phyloP scores from a whole-genome alignment of 192 early-diverging fungal genomes.

The Coemansia sp. region DNA sequence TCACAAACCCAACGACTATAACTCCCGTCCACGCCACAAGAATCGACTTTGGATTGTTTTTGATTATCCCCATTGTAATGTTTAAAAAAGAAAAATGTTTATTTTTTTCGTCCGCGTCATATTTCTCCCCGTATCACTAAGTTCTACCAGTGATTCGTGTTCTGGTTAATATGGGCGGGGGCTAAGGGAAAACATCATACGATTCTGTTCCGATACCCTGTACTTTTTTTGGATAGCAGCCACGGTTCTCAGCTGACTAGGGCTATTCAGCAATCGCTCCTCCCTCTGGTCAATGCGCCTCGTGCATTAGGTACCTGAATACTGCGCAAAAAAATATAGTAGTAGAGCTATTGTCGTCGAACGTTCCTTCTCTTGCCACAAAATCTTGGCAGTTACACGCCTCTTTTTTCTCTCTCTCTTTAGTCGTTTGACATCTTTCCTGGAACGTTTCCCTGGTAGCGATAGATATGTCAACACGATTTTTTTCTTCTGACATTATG shows the following conservation, averaged over 20 bases:
- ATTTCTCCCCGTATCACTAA: background rate
- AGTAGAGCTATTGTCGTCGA: background rate
- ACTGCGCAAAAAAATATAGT: background rate
- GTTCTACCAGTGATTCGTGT: background rate
- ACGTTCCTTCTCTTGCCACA: background rate
- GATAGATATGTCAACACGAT: no score
- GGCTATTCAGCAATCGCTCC: background rate
- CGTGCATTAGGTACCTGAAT: background rate
- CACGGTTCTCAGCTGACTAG: background rate
- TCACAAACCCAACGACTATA: slow-evolving; percentile 35
- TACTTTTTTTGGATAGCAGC: background rate
- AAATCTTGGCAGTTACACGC: slow-evolving; percentile 2
- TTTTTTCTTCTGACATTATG: background rate
- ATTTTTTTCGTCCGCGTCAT: background rate
- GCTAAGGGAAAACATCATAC: background rate
- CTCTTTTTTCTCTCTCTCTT: background rate
- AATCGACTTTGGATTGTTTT: slow-evolving; percentile 50
- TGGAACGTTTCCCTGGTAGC: no score
- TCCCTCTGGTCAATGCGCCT: background rate
- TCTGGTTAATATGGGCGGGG: background rate
- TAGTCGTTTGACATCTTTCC: background rate
- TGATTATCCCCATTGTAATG: slow-evolving; percentile 35
- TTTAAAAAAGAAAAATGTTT: slow-evolving; percentile 1
- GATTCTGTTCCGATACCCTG: background rate
- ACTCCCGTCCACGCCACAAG: slow-evolving; percentile 37